Evolutionary conservation across 176 grass and related monocot species (phyloP).

Genomic region (Triticum timopheevii): DNA sequence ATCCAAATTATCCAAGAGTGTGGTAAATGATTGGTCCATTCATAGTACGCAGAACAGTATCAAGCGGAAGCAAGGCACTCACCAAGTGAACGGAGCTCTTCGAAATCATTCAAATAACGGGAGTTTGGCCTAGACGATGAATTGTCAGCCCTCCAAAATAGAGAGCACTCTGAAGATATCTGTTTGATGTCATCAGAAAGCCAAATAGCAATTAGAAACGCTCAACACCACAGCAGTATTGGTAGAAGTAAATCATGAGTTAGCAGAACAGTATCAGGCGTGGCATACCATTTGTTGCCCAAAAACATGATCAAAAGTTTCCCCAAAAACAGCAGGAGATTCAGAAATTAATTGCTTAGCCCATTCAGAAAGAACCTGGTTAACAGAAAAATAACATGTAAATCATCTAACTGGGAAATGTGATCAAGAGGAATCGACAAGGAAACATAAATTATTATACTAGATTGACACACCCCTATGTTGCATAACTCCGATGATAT

Average conservation of each 20-base stretch:
- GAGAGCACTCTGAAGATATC: conserved; percentile 70
- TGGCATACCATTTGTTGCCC: conserved; percentile 53
- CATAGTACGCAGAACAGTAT: conserved; percentile 13
- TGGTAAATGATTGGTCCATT: not conserved
- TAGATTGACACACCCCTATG: conserved; percentile 64
- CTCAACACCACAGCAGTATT: not conserved
- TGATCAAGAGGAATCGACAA: conserved; percentile 18
- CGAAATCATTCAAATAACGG: conserved; percentile 93
- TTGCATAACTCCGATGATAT: conserved; percentile 79
- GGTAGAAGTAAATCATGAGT: conserved; percentile 17
- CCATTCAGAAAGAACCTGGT: conserved; percentile 89
- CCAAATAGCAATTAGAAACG: conserved; percentile 24
- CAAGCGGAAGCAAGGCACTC: conserved; percentile 26
- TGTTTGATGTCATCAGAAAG: conserved; percentile 43
- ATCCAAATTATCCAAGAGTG: not conserved
- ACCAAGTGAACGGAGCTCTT: conserved; percentile 93
- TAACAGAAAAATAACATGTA: conserved; percentile 8
- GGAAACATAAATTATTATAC: not conserved
- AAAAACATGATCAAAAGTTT: conserved; percentile 74
- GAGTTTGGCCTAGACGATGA: conserved; percentile 81
- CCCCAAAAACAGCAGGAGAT: conserved; percentile 52
- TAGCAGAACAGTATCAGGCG: conserved; percentile 22
- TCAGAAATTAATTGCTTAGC: conserved; percentile 82
- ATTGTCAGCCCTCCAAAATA: conserved; percentile 75
- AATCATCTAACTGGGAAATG: conserved; percentile 21